Evolutionary conservation across 305 asterid species (phyloP).

Genomic region (Fraxinus albicans): DNA sequence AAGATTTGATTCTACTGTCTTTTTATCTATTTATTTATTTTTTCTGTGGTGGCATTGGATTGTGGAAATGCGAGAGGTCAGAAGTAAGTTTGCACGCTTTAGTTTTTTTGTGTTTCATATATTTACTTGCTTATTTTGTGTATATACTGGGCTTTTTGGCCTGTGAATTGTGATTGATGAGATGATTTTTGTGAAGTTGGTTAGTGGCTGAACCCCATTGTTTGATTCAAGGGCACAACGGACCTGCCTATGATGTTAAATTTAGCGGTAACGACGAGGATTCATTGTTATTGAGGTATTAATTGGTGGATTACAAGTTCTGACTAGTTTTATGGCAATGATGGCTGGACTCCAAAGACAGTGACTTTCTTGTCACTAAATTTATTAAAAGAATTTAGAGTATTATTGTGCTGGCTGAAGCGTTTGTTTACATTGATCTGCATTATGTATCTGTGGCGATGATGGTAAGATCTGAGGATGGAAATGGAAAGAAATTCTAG

Average conservation of each 20-base stretch:
- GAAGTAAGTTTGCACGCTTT: constrained; percentile 40
- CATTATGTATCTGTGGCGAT: constrained; percentile 79
- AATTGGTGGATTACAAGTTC: background rate
- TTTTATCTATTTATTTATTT: background rate
- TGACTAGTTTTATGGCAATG: background rate
- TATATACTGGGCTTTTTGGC: background rate
- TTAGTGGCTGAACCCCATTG: constrained; percentile 62
- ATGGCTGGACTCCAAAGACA: background rate
- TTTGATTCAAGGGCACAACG: constrained; percentile 75
- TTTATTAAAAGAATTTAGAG: background rate
- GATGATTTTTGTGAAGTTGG: constrained; percentile 49
- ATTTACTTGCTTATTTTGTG: background rate
- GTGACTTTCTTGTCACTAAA: background rate
- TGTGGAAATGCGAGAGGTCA: constrained; percentile 47
- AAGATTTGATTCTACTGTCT: background rate
- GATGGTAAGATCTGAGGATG: constrained; percentile 93
- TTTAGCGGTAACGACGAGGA: constrained; percentile 61
- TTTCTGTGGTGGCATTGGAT: constrained; percentile 40
- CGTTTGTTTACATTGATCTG: constrained; percentile 23
- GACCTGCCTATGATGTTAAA: constrained; percentile 91
- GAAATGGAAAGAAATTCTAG: constrained; percentile 68
- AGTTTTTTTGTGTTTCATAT: background rate
- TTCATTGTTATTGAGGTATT: constrained; percentile 73
- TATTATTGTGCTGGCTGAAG: background rate
- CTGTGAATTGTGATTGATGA: constrained; percentile 6